Evolutionary conservation across 768 basidiomycete genomes (phyloP).

Genomic region (Pisolithus albus): DNA sequence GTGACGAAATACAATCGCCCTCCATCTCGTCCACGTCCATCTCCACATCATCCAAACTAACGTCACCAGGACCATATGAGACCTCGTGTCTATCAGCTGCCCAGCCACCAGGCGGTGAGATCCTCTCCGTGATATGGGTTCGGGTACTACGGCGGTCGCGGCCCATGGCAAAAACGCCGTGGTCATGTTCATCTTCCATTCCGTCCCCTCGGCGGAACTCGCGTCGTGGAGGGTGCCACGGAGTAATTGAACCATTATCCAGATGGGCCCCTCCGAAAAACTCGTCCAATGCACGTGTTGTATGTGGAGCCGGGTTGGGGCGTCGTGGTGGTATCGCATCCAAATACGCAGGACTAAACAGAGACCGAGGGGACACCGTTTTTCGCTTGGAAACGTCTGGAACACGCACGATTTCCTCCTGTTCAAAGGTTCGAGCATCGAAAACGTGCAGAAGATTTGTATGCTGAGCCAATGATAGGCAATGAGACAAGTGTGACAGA

Average conservation of each 20-base stretch:
- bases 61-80: slow-evolving; percentile 15
- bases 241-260: slow-evolving; percentile 6
- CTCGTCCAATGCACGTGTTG: slow-evolving; percentile 49
- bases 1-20: slow-evolving; percentile 47
- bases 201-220: slow-evolving; percentile 14
- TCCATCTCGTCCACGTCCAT: slow-evolving; percentile 47
- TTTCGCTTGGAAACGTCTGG: slow-evolving; percentile 32
- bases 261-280: slow-evolving; percentile 38
- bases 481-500: slow-evolving; percentile 7
- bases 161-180: slow-evolving; percentile 41
- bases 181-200: slow-evolving; percentile 34
- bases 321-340: slow-evolving; percentile 13
- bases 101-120: slow-evolving; percentile 17
- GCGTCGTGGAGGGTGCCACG: slow-evolving; percentile 19
- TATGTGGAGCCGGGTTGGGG: slow-evolving; percentile 22
- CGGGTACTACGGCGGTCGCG: slow-evolving; percentile 40
- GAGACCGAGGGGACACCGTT: slow-evolving; percentile 8
- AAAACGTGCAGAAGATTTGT: slow-evolving; percentile 76
- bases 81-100: slow-evolving; percentile 6
- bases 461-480: slow-evolving; percentile 44
- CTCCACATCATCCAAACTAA: slow-evolving; percentile 32
- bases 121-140: slow-evolving; percentile 18
- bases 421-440: slow-evolving; percentile 82
- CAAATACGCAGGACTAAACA: slow-evolving; percentile 7
- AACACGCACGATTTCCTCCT: slow-evolving; percentile 59